A percentile compares a stretch with the other conserved stretches of the same genome.
Evolutionary conservation across 2,329 filamentous ascomycete species (phyloP).

Genomic region (Sporothrix brasiliensis): DNA sequence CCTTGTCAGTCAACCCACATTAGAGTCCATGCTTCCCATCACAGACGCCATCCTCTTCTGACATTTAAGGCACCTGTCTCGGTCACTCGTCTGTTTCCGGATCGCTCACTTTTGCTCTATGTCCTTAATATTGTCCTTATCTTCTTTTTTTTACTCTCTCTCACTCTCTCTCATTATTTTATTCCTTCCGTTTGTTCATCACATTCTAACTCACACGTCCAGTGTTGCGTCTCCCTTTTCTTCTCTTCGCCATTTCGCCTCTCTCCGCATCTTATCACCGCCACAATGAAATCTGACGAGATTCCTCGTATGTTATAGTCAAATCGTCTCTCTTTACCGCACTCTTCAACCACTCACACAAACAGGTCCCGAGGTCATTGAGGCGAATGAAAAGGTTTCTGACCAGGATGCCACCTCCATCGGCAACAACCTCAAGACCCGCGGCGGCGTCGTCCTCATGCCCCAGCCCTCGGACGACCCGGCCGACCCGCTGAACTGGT

Average conservation of each 20-base stretch:
- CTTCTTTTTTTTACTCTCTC: not conserved
- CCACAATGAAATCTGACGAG: conserved; percentile 16
- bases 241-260: too few species aligned
- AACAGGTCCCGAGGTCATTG: conserved; percentile 6
- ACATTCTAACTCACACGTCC: not conserved
- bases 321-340: too few species aligned
- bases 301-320: conserved; percentile 7
- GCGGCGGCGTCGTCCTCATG: conserved; percentile 43
- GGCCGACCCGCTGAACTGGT: conserved; percentile 82
- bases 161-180: not conserved
- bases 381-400: conserved; percentile 22
- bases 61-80: conserved; percentile 14
- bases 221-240: not conserved
- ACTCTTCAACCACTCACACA: not conserved
- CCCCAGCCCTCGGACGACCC: conserved; percentile 89
- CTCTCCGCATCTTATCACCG: not conserved
- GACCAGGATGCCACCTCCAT: conserved; percentile 22
- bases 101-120: too few species aligned
- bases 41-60: not conserved
- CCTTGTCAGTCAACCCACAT: not conserved
- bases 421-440: conserved; percentile 5
- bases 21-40: not conserved
- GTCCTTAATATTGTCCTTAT: too few species aligned
- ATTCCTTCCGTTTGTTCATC: not conserved
- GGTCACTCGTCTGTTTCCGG: not conserved